Evolutionary conservation across 352 stramenopile species (phyloP), one percentile per base, ranked within the genome.

Genomic region (Globisporangium radiosum): DNA sequence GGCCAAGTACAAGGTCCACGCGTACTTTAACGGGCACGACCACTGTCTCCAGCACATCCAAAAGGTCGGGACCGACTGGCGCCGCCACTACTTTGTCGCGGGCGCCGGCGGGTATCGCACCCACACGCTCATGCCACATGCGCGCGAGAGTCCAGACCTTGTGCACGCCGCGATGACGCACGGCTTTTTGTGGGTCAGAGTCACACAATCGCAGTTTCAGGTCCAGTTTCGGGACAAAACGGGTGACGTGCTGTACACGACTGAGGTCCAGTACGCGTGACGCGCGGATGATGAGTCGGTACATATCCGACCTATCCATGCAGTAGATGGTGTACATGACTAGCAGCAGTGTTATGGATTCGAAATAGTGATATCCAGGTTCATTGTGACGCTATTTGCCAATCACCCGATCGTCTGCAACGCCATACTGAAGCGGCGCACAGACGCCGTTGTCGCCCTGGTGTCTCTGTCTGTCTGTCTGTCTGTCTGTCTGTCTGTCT

Each of bases 21-120:
- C 83, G 45, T 95, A 95, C 66, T 92, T 95, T 58, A 95, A 81
- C 47, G 85, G 85, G 50, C 85, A 95, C 56, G 85, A 95, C 63
- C 85, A 95, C 65, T 88, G 70, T 50, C 76, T 93, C 68, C 79
- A 95, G 64, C 85, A 95, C 65, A 73, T 94, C 40, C 77, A 73
- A 47, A 82, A 85, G 49, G 47, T 69, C 40, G 73, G 78, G 37
- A 15, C 9, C 2, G 56, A 74, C 37, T 63, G 63, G 3, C 81
- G 75, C 15, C 79, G 81, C 59, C 80, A 92, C 63, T 92, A 87
- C 63, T 94, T 94, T 49, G 70, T 90, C 11, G 87, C 81, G 0
- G 85, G 85, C n/a, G 85, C 82, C 47, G 85, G 85, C 11, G 85
- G 85, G 13, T 94, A 92, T 61, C 62, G 57, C 15, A 75, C 89